Conservation (phyloP, 2,329 filamentous ascomycete species). For the Aspergillus pseudonomiae region DNA sequence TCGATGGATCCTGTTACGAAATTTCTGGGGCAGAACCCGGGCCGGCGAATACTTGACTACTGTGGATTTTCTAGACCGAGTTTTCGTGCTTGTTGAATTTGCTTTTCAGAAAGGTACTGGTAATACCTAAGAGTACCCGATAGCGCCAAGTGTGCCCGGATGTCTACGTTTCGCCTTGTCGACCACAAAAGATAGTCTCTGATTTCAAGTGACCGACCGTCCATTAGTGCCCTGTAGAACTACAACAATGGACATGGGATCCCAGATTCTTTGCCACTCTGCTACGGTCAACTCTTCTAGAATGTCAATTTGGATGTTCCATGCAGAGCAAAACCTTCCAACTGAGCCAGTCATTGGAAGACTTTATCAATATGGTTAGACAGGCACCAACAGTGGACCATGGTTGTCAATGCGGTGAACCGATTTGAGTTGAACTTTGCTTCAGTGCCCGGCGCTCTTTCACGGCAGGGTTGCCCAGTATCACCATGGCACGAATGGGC, state of each 20-base stretch:
- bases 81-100: neutral
- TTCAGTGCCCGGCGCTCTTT: conserved; percentile 7
- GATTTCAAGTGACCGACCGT: neutral
- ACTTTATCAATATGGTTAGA: conserved; percentile 16
- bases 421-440: conserved; percentile 7
- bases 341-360: conserved; percentile 15
- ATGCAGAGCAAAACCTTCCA: conserved; percentile 22
- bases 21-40: conserved; percentile 26
- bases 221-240: neutral
- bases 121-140: neutral
- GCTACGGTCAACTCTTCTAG: conserved; percentile 23
- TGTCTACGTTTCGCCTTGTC: neutral
- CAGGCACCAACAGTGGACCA: conserved; percentile 17
- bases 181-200: neutral
- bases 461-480: conserved; percentile 8
- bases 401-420: conserved; percentile 14
- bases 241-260: neutral
- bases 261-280: neutral
- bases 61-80: conserved; percentile 13
- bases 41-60: conserved; percentile 14
- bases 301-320: conserved; percentile 23
- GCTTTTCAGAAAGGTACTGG: neutral
- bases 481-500: neutral
- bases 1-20: conserved; percentile 26
- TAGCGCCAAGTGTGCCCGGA: neutral